Evolutionary conservation across 345 rosid genomes (phyloP).

Genomic region (Odontarrhena argentea): DNA sequence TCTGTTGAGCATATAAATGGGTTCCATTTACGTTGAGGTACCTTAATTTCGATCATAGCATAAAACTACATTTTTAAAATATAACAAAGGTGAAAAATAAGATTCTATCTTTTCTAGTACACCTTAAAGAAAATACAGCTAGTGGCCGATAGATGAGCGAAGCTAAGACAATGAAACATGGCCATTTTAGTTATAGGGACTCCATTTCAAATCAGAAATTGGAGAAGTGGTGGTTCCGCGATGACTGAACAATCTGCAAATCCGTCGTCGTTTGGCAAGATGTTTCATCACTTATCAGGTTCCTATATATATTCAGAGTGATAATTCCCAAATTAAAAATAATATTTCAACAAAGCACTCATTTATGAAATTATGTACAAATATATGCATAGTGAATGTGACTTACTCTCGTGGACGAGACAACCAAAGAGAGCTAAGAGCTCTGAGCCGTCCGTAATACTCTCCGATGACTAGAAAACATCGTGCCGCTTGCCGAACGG

Average conservation of each 20-base stretch:
- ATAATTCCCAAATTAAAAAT: background rate
- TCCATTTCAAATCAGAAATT: constrained; percentile 49
- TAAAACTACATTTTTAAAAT: constrained; percentile 1
- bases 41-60: constrained; percentile 26
- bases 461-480: constrained; percentile 92
- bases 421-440: constrained; percentile 86
- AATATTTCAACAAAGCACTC: background rate
- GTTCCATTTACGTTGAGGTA: constrained; percentile 45
- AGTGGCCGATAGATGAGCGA: background rate
- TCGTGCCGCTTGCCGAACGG: constrained; percentile 81
- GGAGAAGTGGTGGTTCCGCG: constrained; percentile 76
- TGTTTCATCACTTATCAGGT: constrained; percentile 65
- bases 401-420: constrained; percentile 93
- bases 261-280: constrained; percentile 84
- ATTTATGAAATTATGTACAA: background rate
- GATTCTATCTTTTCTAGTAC: constrained; percentile 47
- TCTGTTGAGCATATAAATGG: constrained; percentile 34
- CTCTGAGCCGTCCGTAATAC: constrained; percentile 79
- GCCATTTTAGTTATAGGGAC: constrained; percentile 18
- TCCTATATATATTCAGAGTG: constrained; percentile 46
- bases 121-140: constrained; percentile 30
- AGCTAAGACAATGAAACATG: constrained; percentile 13
- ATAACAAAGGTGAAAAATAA: background rate
- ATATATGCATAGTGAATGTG: constrained; percentile 1
- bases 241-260: constrained; percentile 73